Base-by-base conservation (phyloP, 768 basidiomycete genomes). In the Leccinum truebloodii region DNA sequence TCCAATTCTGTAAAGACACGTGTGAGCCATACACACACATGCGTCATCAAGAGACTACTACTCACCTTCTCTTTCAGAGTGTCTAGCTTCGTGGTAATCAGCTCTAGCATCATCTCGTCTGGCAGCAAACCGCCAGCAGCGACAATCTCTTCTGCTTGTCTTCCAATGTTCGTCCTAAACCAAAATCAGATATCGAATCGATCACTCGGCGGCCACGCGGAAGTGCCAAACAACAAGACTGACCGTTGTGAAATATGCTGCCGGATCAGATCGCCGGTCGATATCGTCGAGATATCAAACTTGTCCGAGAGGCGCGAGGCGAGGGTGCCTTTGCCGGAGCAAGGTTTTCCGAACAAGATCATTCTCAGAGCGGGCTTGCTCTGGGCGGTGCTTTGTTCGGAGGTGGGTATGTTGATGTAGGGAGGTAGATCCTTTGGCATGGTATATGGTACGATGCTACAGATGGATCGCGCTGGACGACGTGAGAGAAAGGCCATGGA, bases 301-400 rank as follows among this genome's bases (percentile, higher is more conserved):
- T 88, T 89, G 63, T 85, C 80, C 56, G 88, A 83, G 35, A 95
- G 82, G 39, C 86, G 82, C 6, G 82, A 78, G 8, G 89, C 81
- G 50, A 94, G 79, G 6, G 94, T 95, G 35, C 94, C 94, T 77
- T 95, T 91, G 55, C 89, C 89, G 35, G 87, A 86, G 35, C 89
- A 89, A 12, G 81, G 82, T 68, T 84, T 84, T 28, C 82, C 82
- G 66, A 83, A 79, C 73, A 83, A 75, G 62, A 83, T 69, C 80
- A 83, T 82, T 44, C 83, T 73, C 61, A 83, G 60, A 35, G 52
- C 56, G 26, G 71, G 64, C 49, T 57, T 63, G 62, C 24, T 59
- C 73, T 72, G 58, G 65, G 68, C 20, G 71, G 73, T 48, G 70
- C 65, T 46, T 37, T 60, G 55, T 48, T 69, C 62, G 22, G 62